These are phyloP conservation scores for Aspergillus pseudonomiae DNA, from an alignment of 2,329 filamentous ascomycete genomes.

Conservation along the genomic window DNA sequence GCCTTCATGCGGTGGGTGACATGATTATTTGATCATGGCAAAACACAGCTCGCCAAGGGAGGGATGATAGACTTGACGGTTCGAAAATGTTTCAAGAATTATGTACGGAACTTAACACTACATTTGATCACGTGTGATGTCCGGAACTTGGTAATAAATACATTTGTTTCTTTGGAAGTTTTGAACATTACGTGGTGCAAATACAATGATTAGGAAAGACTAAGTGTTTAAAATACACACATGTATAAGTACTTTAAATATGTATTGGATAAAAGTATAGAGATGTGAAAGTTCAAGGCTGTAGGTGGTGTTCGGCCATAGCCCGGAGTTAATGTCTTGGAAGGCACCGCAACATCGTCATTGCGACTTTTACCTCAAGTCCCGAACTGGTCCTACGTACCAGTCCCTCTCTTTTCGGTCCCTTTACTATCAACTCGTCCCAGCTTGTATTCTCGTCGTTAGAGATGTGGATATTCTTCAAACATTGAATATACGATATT, in stretches of 20 bases:
- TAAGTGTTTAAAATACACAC: neutral
- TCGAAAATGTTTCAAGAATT: conserved; percentile 5
- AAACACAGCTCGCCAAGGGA: neutral
- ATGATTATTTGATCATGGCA: conserved; percentile 1
- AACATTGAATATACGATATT: neutral
- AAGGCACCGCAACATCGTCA: conserved; percentile 18
- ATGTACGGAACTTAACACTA: neutral
- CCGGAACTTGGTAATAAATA: conserved; percentile 1
- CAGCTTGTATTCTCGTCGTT: neutral
- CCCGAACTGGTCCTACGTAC: neutral
- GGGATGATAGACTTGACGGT: conserved; percentile 14
- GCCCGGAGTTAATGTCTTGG: conserved; percentile 15
- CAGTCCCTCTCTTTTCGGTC: too few relatives aligned
- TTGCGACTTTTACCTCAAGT: conserved; percentile 3
- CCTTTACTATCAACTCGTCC: neutral
- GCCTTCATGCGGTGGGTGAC: conserved; percentile 11
- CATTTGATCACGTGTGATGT: neutral
- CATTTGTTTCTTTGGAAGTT: neutral
- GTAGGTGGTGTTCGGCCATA: conserved; percentile 11
- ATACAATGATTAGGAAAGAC: too few relatives aligned
- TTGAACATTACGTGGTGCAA: neutral
- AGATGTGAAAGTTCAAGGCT: neutral
- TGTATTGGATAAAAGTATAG: neutral
- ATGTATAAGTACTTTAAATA: neutral
- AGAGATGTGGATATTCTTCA: neutral